phyloP scores from a whole-genome alignment of 2,329 filamentous ascomycete genomes.

The Epichloe hybrida region DNA sequence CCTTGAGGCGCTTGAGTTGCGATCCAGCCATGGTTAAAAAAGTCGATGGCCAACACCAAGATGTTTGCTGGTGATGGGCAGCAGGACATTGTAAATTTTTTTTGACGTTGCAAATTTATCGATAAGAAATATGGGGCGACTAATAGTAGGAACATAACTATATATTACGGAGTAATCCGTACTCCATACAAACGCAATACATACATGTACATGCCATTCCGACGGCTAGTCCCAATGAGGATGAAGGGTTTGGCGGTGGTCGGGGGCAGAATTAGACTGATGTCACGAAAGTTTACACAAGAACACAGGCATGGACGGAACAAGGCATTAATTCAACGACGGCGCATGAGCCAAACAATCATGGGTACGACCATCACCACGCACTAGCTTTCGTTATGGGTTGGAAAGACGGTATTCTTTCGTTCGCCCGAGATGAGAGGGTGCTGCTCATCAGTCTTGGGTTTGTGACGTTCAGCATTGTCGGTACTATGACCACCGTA shows the following conservation, averaged over 20 bases:
- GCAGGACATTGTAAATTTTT: slow-evolving; percentile 1
- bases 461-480: slow-evolving; percentile 43
- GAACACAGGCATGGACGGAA: neutral
- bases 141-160: neutral
- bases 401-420: slow-evolving; percentile 16
- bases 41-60: neutral
- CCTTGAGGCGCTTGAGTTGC: slow-evolving; percentile 90
- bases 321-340: neutral
- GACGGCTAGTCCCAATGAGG: slow-evolving; percentile 1
- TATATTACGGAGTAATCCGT: no score
- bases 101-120: slow-evolving; percentile 4
- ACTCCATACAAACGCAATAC: no score
- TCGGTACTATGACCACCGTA: slow-evolving; percentile 42
- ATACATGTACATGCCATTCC: neutral
- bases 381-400: slow-evolving; percentile 22
- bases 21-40: slow-evolving; percentile 67
- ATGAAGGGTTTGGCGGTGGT: slow-evolving; percentile 10
- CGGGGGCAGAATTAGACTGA: slow-evolving; percentile 8
- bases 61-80: slow-evolving; percentile 6
- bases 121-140: slow-evolving; percentile 6
- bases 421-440: slow-evolving; percentile 34
- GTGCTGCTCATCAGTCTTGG: slow-evolving; percentile 39
- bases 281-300: neutral
- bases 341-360: slow-evolving; percentile 3
- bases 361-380: slow-evolving; percentile 7